phyloP scores from a whole-genome alignment of 306 rosid species.

The Corylus americana region DNA sequence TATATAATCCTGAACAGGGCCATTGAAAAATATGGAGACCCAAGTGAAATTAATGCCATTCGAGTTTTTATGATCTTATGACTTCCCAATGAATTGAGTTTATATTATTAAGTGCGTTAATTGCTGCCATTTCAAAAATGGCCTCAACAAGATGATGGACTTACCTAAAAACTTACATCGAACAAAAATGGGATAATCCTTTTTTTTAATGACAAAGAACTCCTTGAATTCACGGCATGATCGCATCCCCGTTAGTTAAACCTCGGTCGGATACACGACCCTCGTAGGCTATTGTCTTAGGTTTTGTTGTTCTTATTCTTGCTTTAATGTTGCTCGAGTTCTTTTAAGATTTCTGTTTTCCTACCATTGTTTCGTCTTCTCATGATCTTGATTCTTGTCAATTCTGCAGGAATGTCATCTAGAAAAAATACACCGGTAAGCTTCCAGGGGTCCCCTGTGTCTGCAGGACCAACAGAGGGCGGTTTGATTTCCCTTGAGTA shows the following conservation, averaged over 20 bases:
- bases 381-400: not conserved
- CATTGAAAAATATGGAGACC: not conserved
- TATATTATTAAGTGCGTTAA: not conserved
- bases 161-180: not conserved
- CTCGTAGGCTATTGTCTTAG: not conserved
- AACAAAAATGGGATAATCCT: not conserved
- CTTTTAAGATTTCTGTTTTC: not conserved
- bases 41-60: not conserved
- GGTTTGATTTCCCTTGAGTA: conserved; percentile 50
- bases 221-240: no score
- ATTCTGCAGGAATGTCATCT: conserved; percentile 66
- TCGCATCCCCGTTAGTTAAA: no score
- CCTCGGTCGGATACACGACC: no score
- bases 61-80: not conserved
- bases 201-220: no score
- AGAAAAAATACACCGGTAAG: conserved; percentile 39
- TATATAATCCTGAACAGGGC: not conserved
- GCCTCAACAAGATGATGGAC: not conserved
- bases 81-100: not conserved
- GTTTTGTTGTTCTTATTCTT: not conserved
- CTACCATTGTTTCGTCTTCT: not conserved
- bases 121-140: not conserved
- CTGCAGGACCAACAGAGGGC: conserved; percentile 42
- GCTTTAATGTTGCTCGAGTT: not conserved
- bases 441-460: conserved; percentile 61